Evolutionary conservation across 2,329 filamentous ascomycete species (phyloP), one percentile per base, ranked within the genome.

Genomic region (Aspergillus pseudonomiae): DNA sequence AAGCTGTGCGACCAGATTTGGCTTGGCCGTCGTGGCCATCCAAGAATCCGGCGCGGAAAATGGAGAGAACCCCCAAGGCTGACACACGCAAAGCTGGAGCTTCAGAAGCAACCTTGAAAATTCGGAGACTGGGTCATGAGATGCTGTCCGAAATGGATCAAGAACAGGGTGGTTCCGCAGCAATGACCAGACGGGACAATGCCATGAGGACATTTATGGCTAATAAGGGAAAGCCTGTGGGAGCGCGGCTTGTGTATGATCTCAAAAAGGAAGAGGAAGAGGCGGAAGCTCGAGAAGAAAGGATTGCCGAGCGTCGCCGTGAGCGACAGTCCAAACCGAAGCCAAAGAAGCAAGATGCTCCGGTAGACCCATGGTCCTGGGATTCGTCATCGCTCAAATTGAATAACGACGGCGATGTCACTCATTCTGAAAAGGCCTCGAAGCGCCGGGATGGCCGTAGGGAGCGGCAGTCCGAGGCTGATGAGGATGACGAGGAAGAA

Each of bases 401-500:
- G 21, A 55, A 62, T 28, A 55, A 61, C 12, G 56, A 64, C 5
- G 55, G 64, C 6, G 52, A 21, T 26, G 52, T 19, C 6, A 34
- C 41, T 11, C 57, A 59, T 16, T 68, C 67, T 24, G 66, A 61
- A 24, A 73, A 71, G 34, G 62, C 65, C 19, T 34, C 66, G 6
- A 76, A 73, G 56, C 70, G 69, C 34, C 68, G 64, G 12, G 70
- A 68, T n/a, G 64, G 61, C 28, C 68, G 71, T 57, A 73, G 65
- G 59, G 63, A 68, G 52, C 70, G 67, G 21, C 63, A 69, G 28
- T 58, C 65, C 10, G 64, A 71, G 41, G 66, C 70, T 11, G 73
- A 77, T 26, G 76, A 77, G n/a, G 70, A 73, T 2, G 75, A 75
- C 24, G 77, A 76, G 53, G 79, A 81, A 55, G 75, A 79, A 32